These are phyloP conservation scores for Microdochium paspali DNA, from an alignment of 2,329 filamentous ascomycete genomes.

Conservation along the genomic window DNA sequence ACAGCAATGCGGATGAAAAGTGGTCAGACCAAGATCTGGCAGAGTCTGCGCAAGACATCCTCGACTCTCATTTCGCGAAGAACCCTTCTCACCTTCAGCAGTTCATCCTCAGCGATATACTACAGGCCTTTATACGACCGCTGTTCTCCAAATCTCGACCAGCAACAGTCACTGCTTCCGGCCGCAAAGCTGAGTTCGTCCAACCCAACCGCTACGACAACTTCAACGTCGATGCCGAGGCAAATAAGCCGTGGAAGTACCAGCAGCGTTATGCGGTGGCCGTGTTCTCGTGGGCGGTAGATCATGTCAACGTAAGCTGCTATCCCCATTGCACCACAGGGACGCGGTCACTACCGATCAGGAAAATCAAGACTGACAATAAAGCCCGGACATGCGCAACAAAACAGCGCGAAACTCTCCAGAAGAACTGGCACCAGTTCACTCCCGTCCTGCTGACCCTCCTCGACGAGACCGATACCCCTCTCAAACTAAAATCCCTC, in stretches of 20 bases:
- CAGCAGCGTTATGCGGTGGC: conserved; percentile 38
- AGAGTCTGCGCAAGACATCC: conserved; percentile 18
- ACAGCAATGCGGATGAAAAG: conserved; percentile 19
- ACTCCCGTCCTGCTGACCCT: conserved; percentile 62
- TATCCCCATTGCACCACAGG: conserved; percentile 2
- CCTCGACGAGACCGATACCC: conserved; percentile 50
- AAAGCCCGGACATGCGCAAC: neutral
- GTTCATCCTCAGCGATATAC: conserved; percentile 45
- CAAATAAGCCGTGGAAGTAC: conserved; percentile 52
- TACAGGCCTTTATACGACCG: conserved; percentile 55
- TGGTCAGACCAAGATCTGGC: conserved; percentile 27
- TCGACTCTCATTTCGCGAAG: conserved; percentile 16
- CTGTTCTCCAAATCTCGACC: conserved; percentile 53
- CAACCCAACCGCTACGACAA: conserved; percentile 24
- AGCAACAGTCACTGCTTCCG: conserved; percentile 42
- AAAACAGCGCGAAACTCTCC: conserved; percentile 19
- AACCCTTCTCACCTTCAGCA: conserved; percentile 2
- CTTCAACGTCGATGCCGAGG: conserved; percentile 23
- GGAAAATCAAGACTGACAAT: neutral
- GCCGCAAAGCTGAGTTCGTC: conserved; percentile 41
- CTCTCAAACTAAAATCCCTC: conserved; percentile 47
- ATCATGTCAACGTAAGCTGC: conserved; percentile 38
- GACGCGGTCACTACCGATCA: neutral
- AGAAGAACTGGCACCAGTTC: conserved; percentile 56
- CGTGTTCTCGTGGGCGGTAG: conserved; percentile 53